Conservation (phyloP, 2,329 filamentous ascomycete species). For the Neoarthrinium moseri region DNA sequence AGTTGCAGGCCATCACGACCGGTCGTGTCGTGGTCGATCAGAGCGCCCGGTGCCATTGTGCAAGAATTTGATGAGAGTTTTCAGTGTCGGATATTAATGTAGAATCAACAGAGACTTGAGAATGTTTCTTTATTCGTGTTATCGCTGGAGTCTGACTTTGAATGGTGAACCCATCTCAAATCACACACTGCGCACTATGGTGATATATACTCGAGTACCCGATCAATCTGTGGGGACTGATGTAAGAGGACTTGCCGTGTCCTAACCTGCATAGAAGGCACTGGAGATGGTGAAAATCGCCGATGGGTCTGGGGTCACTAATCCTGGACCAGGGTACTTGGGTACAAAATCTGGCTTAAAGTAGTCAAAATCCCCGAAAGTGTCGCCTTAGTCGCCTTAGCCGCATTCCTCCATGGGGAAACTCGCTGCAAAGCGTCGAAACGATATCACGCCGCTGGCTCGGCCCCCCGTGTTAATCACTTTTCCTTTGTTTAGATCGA, state of each 20-base stretch:
- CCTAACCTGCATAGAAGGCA: not conserved
- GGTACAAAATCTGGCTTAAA: conserved; percentile 8
- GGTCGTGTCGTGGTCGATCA: conserved; percentile 23
- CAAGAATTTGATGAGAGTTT: not conserved
- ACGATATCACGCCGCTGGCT: too few relatives aligned
- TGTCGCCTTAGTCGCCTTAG: not conserved
- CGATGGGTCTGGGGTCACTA: conserved; percentile 13
- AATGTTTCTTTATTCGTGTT: too few relatives aligned
- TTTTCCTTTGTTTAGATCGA: not conserved
- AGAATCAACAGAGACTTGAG: not conserved
- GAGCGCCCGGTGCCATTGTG: conserved; percentile 29
- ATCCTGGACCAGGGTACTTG: conserved; percentile 11
- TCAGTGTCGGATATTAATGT: not conserved
- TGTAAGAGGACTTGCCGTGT: conserved; percentile 20
- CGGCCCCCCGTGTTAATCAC: too few relatives aligned
- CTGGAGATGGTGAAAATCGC: conserved; percentile 26
- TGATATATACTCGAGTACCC: conserved; percentile 6
- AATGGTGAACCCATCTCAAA: not conserved
- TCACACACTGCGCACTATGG: too few relatives aligned
- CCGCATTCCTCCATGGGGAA: not conserved
- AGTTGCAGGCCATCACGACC: conserved; percentile 33
- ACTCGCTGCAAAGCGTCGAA: not conserved
- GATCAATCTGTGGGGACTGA: conserved; percentile 9
- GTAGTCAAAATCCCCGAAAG: conserved; percentile 9
- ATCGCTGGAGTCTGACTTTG: not conserved